phyloP scores from a whole-genome alignment of 2,329 filamentous ascomycete species.

The Aspergillus sojae region DNA sequence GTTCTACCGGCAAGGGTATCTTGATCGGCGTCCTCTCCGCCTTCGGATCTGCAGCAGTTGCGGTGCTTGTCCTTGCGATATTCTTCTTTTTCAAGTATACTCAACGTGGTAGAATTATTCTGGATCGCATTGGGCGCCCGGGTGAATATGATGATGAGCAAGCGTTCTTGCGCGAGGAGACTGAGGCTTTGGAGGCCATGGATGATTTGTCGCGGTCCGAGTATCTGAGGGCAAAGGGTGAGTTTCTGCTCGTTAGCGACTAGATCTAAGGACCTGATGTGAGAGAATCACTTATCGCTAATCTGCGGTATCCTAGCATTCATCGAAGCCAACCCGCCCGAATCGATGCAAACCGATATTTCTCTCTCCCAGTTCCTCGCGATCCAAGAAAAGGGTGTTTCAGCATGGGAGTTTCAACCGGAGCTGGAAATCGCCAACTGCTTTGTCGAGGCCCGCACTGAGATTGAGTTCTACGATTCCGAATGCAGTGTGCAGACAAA shows the following conservation, averaged over 20 bases:
- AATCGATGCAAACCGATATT: constrained; percentile 94
- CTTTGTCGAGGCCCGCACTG: constrained; percentile 93
- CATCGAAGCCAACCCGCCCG: constrained; percentile 88
- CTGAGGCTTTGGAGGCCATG: constrained; percentile 92
- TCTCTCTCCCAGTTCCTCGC: constrained; percentile 96
- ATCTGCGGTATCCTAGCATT: constrained; percentile 65
- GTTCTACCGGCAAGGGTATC: constrained; percentile 72
- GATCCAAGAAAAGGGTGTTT: constrained; percentile 99
- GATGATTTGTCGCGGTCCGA: constrained; percentile 88
- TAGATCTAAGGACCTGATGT: neutral
- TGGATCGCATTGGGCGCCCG: constrained; percentile 89
- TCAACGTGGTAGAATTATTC: constrained; percentile 80
- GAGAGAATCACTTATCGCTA: neutral
- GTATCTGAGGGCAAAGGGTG: constrained; percentile 94
- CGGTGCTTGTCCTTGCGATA: constrained; percentile 75
- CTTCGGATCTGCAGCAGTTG: constrained; percentile 85
- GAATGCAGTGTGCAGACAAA: constrained; percentile 98
- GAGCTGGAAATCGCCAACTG: constrained; percentile 98
- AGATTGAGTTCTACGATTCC: constrained; percentile 98
- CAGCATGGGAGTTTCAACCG: constrained; percentile 99
- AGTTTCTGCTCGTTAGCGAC: constrained; percentile 1
- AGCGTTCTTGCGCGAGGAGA: constrained; percentile 89
- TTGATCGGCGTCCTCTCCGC: constrained; percentile 94
- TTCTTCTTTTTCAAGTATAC: constrained; percentile 96
- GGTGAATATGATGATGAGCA: constrained; percentile 99